phyloP scores from a whole-genome alignment of 352 stramenopile genomes.

The Phytophthora melonis region DNA sequence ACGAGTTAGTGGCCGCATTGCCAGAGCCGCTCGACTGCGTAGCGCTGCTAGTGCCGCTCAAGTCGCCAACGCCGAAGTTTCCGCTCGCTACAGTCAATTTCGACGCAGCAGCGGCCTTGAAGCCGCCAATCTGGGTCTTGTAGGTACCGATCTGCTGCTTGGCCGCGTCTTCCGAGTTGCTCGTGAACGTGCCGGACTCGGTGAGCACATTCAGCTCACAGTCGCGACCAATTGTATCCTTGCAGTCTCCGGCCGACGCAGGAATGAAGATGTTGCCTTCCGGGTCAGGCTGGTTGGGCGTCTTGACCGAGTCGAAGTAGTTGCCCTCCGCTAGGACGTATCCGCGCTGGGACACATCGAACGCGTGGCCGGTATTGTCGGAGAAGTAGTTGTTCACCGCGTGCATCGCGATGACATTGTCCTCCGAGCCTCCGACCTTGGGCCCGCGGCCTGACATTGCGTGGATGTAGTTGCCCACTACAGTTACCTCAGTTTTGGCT shows the following conservation, averaged over 20 bases:
- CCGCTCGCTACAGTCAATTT: not conserved
- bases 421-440: slow-evolving; percentile 25
- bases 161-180: slow-evolving; percentile 9
- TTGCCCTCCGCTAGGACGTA: slow-evolving; percentile 52
- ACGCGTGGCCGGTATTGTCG: slow-evolving; percentile 42
- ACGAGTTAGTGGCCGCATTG: not conserved
- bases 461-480: slow-evolving; percentile 50
- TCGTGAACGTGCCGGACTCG: slow-evolving; percentile 1
- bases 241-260: slow-evolving; percentile 16
- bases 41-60: not conserved
- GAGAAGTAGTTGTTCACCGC: slow-evolving; percentile 54
- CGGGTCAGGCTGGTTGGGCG: slow-evolving; percentile 7
- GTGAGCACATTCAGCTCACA: slow-evolving; percentile 17
- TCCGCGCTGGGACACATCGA: slow-evolving; percentile 33
- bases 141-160: not conserved
- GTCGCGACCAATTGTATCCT: slow-evolving; percentile 8
- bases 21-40: no score
- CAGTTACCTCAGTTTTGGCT: slow-evolving; percentile 31
- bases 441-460: slow-evolving; percentile 22
- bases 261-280: slow-evolving; percentile 20
- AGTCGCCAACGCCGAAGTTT: not conserved
- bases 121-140: not conserved
- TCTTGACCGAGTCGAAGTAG: slow-evolving; percentile 45
- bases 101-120: not conserved
- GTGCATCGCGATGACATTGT: slow-evolving; percentile 32